These are phyloP conservation scores for Suhomyces ambrosiae DNA, from an alignment of 1,139 yeast species.

Conservation along the genomic window DNA sequence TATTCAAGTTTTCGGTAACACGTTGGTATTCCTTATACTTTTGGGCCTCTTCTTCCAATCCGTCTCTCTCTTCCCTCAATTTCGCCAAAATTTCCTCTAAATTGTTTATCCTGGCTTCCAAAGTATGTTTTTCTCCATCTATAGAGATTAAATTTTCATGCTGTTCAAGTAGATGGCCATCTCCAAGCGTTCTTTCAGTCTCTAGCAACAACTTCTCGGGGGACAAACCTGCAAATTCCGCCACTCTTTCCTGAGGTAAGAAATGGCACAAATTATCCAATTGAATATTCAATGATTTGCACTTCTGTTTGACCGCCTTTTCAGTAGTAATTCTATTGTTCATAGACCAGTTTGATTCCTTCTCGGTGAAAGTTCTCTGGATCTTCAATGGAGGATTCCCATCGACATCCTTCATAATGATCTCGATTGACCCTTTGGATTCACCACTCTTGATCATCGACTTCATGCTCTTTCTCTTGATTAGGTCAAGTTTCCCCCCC, in stretches of 20 bases:
- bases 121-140: slow-evolving; percentile 43
- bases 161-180: slow-evolving; percentile 54
- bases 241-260: slow-evolving; percentile 92
- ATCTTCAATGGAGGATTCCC: slow-evolving; percentile 37
- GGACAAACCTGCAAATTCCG: slow-evolving; percentile 82
- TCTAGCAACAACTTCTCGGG: slow-evolving; percentile 75
- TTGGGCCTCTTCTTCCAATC: slow-evolving; percentile 42
- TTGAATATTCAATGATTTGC: slow-evolving; percentile 68
- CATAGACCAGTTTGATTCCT: slow-evolving; percentile 62
- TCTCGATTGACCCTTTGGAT: slow-evolving; percentile 56
- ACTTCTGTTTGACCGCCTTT: slow-evolving; percentile 44
- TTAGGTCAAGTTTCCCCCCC: slow-evolving; percentile 75
- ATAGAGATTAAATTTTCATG: slow-evolving; percentile 60
- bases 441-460: slow-evolving; percentile 82
- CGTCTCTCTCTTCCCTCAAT: slow-evolving; percentile 34
- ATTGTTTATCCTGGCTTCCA: slow-evolving; percentile 24
- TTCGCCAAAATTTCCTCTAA: slow-evolving; percentile 28
- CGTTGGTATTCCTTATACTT: slow-evolving; percentile 42
- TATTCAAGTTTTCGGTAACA: slow-evolving; percentile 45
- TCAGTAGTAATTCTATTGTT: slow-evolving; percentile 50
- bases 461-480: slow-evolving; percentile 75
- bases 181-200: slow-evolving; percentile 80
- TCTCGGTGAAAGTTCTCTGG: slow-evolving; percentile 38
- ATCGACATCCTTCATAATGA: slow-evolving; percentile 56
- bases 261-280: slow-evolving; percentile 92